Percentiles rank a stretch among this genome's conserved stretches.
phyloP scores from a whole-genome alignment of 768 basidiomycete species.

The Leccinellum luteum region DNA sequence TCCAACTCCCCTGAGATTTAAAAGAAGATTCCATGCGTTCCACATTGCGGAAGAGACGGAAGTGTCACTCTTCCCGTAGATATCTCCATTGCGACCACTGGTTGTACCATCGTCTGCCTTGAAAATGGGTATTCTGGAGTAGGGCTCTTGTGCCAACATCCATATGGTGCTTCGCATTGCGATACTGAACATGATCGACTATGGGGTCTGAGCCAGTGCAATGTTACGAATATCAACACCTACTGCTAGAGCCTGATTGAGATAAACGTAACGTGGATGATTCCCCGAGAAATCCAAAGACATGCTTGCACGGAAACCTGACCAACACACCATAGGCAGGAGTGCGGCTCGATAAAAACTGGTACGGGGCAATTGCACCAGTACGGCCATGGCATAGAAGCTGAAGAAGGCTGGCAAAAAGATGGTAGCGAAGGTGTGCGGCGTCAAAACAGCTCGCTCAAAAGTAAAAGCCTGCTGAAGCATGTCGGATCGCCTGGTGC shows the following conservation, averaged over 20 bases:
- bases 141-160: constrained; percentile 14
- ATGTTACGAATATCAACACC: neutral
- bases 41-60: constrained; percentile 18
- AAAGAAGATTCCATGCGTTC: constrained; percentile 28
- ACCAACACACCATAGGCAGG: constrained; percentile 48
- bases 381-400: constrained; percentile 51
- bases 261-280: constrained; percentile 6
- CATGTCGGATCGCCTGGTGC: too few relatives aligned
- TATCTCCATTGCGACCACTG: constrained; percentile 1
- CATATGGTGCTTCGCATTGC: constrained; percentile 26
- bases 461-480: constrained; percentile 14
- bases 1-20: constrained; percentile 28
- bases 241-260: constrained; percentile 26
- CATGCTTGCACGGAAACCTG: constrained; percentile 38
- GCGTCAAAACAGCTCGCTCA: constrained; percentile 18
- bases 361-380: constrained; percentile 49
- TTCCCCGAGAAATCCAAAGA: constrained; percentile 26
- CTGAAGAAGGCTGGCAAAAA: constrained; percentile 42
- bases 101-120: neutral
- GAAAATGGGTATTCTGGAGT: constrained; percentile 11
- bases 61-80: neutral
- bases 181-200: constrained; percentile 25
- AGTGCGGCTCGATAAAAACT: constrained; percentile 42
- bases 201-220: neutral
- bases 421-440: constrained; percentile 33